Evolutionary conservation across 1,284 basidiomycete genomes (phyloP), one percentile per base, ranked within the genome.

Genomic region (Pyrrhoderma noxium): DNA sequence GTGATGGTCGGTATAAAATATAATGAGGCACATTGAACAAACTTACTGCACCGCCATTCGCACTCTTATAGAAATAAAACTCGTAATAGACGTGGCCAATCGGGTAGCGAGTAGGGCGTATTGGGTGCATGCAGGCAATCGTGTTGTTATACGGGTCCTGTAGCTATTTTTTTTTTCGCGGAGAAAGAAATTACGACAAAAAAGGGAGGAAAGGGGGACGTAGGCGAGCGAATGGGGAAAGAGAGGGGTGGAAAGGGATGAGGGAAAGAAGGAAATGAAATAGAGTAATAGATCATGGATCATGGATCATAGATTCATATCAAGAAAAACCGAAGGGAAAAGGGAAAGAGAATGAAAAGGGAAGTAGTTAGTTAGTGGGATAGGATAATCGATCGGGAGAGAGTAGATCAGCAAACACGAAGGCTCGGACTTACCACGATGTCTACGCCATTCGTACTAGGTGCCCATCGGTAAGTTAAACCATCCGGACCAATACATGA

Each of bases 81-180:
- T 90, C 87, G 52, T 84, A 85, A 64, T 83, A 82, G 31, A 89
- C 87, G 61, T 90, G 86, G 56, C 87, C 88, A 57, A 89, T 75
- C 62, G 85, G 83, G 71, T 86, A 89, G 58, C 82, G 80, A 52
- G 81, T 82, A 51, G 80, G 79, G 58, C 82, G 77, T 54, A 79
- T 82, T 47, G 82, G 83, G 52, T 80, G 82, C 71, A 82, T 86
- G 67, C 85, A 82, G 35, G 88, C 87, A 59, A 90, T 81, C 52
- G 82, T 73, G 58, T 72, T 77, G 59, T 75, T 76, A 59, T 75
- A 76, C 27, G 76, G 70, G 65, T 90, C 87, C 66, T 82, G 78
- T 56, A 90, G 71, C 88, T 90, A 31, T 31, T 31, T 31, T 31
- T 31, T 31, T 31, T 31, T 31, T 31, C 27, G 27, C 25, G 27